phyloP scores from a whole-genome alignment of 164 flowering plant genomes.

The Brasenia schreberi region DNA sequence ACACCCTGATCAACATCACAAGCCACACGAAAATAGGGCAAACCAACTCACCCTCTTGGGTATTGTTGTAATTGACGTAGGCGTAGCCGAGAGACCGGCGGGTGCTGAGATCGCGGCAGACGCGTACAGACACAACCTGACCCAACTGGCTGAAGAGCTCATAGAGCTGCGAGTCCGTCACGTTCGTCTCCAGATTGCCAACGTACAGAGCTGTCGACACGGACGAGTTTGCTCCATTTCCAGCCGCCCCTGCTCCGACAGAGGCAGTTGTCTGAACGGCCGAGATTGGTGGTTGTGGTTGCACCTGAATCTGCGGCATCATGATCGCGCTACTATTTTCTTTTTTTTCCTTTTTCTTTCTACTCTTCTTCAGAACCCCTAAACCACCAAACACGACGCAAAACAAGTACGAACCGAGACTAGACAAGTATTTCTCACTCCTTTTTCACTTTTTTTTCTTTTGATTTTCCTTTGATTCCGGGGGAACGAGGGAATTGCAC shows the following conservation, averaged over 20 bases:
- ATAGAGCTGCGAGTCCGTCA: slow-evolving; percentile 71
- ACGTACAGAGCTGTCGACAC: slow-evolving; percentile 57
- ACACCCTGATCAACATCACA: too few species aligned
- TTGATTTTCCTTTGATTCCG: background rate
- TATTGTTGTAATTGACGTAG: slow-evolving; percentile 54
- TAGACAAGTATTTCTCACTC: background rate
- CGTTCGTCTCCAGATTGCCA: slow-evolving; percentile 61
- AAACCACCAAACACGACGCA: background rate
- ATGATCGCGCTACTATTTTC: slow-evolving; percentile 3
- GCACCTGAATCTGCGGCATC: slow-evolving; percentile 62
- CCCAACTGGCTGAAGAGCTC: slow-evolving; percentile 67
- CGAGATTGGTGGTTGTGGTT: slow-evolving; percentile 7
- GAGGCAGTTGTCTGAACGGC: slow-evolving; percentile 10
- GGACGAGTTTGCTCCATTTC: slow-evolving; percentile 16
- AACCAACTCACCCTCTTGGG: slow-evolving; percentile 48
- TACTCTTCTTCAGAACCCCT: background rate
- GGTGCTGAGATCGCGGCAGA: slow-evolving; percentile 65
- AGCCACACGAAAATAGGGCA: too few species aligned
- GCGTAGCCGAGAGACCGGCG: slow-evolving; percentile 78
- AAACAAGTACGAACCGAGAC: slow-evolving; percentile 1
- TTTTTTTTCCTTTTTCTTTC: slow-evolving; percentile 22
- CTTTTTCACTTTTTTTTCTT: slow-evolving; percentile 1
- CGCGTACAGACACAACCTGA: slow-evolving; percentile 72
- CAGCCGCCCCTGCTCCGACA: slow-evolving; percentile 15
- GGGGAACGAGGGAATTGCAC: too few species aligned